Percentiles rank a stretch among this genome's conserved stretches.
Conservation (phyloP, 2,329 filamentous ascomycete species). For the Scedosporium apiospermum region DNA sequence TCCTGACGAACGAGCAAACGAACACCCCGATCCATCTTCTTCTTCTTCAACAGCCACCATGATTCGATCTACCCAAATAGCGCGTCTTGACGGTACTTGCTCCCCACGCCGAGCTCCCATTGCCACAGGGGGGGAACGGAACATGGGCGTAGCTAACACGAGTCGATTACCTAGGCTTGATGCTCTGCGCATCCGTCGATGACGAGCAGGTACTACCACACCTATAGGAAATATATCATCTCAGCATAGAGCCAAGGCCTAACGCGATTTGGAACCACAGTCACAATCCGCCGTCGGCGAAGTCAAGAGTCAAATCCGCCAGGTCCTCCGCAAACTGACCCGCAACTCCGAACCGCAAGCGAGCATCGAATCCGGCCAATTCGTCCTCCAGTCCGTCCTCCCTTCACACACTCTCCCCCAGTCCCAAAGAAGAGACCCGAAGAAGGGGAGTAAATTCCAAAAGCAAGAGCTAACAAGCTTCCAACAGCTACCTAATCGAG, state of each 20-base stretch:
- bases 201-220: slow-evolving; percentile 58
- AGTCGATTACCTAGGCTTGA: slow-evolving; percentile 55
- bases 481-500: slow-evolving; percentile 68
- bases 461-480: not conserved
- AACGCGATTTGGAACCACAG: slow-evolving; percentile 10
- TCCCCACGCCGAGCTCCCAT: slow-evolving; percentile 6
- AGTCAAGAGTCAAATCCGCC: slow-evolving; percentile 83
- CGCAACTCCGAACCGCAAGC: slow-evolving; percentile 86
- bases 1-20: not conserved
- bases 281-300: slow-evolving; percentile 70
- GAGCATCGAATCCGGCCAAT: slow-evolving; percentile 75
- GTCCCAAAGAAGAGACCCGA: not conserved
- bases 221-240: not conserved
- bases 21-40: not conserved
- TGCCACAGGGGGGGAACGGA: not conserved
- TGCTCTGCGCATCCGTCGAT: slow-evolving; percentile 90
- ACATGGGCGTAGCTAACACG: not conserved
- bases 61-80: slow-evolving; percentile 92
- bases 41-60: slow-evolving; percentile 32
- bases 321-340: slow-evolving; percentile 79
- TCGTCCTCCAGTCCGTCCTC: slow-evolving; percentile 69
- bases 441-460: no score
- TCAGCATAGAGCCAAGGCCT: not conserved
- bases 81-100: slow-evolving; percentile 70
- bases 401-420: not conserved